Evolutionary conservation across 306 rosid genomes (phyloP), one percentile per base, ranked within the genome.

Genomic region (Casuarina cunninghamiana): DNA sequence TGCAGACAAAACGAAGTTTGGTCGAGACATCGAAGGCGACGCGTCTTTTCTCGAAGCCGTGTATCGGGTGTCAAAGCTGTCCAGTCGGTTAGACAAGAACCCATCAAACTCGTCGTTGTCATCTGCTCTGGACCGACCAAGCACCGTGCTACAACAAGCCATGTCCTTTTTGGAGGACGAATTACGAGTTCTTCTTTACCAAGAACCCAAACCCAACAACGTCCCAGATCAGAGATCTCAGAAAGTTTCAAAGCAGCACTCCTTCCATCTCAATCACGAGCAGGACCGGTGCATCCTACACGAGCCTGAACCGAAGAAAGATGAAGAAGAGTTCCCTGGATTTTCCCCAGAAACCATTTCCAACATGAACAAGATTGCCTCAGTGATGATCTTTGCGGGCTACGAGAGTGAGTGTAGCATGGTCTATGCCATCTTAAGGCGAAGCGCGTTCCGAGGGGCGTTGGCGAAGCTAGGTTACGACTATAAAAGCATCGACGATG

Each of bases 381-480:
- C 75, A 5, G 35, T 85, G 35, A 93, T 93, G 98, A 79, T 93
- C 62, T 3, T n/a, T 0, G 84, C 88, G 0, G 91, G 91, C 0
- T 93, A 93, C 82, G 84, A 86, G 6, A 75, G 74, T 17, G 98
- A 93, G 69, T 93, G 95, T 19, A 77, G 72, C 82, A 76, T 91
- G 89, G 61, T 83, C 13, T 88, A 86, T 75, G 69, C 79, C 61
- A 41, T 71, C 46, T 86, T 78, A 5, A 66, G 97, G 78, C 84
- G 88, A 37, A 83, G 2, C 39, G 83, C 92, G 1, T 93, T 93
- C 80, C 84, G 80, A 77, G 48, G 60, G 1, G 78, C 62, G 0
- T 37, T 93, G 26, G 81, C 70, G 45, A 75, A 80, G 15, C 65
- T 90, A 1, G 93, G 97, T 2, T 83, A 83, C 46, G 80, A 70